These are phyloP conservation scores for Venturia pyrina DNA, from an alignment of 2,329 filamentous ascomycete species.

Conservation along the genomic window DNA sequence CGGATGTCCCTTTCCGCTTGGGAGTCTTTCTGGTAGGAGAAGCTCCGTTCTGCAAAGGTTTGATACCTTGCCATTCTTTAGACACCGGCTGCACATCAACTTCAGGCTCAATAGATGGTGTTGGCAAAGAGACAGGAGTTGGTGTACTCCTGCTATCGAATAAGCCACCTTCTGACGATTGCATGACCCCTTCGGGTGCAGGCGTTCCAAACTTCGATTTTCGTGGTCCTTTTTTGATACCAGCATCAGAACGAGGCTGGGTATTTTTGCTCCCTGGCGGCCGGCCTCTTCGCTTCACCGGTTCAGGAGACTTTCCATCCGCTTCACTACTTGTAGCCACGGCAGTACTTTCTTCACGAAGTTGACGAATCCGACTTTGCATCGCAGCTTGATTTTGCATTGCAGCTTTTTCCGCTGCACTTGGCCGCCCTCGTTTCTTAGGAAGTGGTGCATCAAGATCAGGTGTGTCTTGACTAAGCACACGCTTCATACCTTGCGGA, in stretches of 20 bases:
- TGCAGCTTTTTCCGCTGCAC: slow-evolving; percentile 9
- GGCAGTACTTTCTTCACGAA: slow-evolving; percentile 13
- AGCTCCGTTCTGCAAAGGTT: neutral
- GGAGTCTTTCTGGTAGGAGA: neutral
- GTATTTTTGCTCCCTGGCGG: slow-evolving; percentile 38
- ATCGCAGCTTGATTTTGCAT: slow-evolving; percentile 1
- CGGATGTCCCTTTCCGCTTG: neutral
- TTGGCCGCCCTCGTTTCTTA: slow-evolving; percentile 7
- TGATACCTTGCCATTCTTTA: neutral
- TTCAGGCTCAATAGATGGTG: neutral
- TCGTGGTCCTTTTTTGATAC: slow-evolving; percentile 39
- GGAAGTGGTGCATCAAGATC: slow-evolving; percentile 9
- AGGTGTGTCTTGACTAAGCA: neutral
- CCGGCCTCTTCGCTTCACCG: slow-evolving; percentile 22
- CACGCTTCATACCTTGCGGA: slow-evolving; percentile 6
- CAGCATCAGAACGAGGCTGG: slow-evolving; percentile 35
- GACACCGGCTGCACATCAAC: neutral
- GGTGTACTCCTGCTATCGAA: neutral
- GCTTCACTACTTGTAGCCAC: slow-evolving; percentile 14
- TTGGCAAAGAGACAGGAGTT: neutral
- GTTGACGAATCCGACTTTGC: slow-evolving; percentile 10
- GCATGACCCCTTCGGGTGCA: neutral
- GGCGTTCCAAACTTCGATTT: slow-evolving; percentile 1
- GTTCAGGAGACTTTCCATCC: slow-evolving; percentile 8
- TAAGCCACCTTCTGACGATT: neutral